phyloP scores from a whole-genome alignment of 2,329 filamentous ascomycete genomes.

The Chrysosporium queenslandicum region DNA sequence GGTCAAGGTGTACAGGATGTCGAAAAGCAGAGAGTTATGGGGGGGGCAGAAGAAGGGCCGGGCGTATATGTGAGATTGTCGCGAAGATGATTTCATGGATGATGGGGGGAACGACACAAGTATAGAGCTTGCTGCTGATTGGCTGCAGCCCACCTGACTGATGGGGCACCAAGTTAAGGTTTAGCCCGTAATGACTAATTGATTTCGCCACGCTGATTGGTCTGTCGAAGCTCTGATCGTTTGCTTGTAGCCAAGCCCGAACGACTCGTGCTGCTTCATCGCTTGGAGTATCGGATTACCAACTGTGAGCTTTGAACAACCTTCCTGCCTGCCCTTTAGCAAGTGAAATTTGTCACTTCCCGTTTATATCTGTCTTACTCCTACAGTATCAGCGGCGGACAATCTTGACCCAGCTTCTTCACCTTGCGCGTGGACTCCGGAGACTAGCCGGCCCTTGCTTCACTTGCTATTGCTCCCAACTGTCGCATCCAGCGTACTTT shows the following conservation, averaged over 20 bases:
- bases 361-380: neutral
- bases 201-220: neutral
- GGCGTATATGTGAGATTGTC: neutral
- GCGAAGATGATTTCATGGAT: conserved; percentile 11
- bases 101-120: conserved; percentile 6
- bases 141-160: neutral
- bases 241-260: neutral
- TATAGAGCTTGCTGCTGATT: conserved; percentile 1
- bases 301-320: neutral
- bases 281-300: neutral
- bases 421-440: neutral
- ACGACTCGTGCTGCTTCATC: neutral
- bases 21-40: neutral
- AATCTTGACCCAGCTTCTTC: neutral
- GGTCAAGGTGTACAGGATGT: too few species aligned
- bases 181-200: neutral
- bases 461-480: neutral
- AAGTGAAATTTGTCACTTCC: too few species aligned
- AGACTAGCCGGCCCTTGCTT: neutral
- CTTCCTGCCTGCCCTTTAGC: too few species aligned
- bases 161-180: neutral
- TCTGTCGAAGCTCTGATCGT: neutral
- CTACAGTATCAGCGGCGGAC: neutral
- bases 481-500: conserved; percentile 1
- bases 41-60: neutral